Base-by-base conservation (phyloP, 2,329 filamentous ascomycete species). In the Ceratocystis lukuohia region DNA sequence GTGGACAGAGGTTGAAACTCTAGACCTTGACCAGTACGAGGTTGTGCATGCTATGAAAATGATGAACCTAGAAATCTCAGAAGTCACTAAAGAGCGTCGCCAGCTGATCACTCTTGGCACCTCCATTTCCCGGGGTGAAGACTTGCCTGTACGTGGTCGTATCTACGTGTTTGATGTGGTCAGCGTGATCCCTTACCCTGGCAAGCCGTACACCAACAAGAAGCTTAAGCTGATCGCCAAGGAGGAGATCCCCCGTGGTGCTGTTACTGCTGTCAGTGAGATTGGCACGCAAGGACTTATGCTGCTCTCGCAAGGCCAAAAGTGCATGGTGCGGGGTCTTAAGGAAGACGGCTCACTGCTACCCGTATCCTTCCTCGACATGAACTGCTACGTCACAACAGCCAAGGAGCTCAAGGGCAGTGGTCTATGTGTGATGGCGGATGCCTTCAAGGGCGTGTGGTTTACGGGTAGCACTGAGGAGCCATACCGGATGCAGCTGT, bases 401-500 rank as follows among this genome's bases (percentile, higher is more conserved):
- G 83, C 91, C 65, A 94, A 92, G 72, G 89, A 91, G 71, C 80
- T 99, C 20, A 85, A 86, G 2, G 85, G 88, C 1, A 95, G 91
- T 0, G 92, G 93, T 0, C 80, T 99, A 73, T 91, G 89, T 72
- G 80, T 96, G 10, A 86, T 96, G 77, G 89, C 89, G 0, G 94
- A 99, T 76, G 89, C 88, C 0, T 86, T 94, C 73, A 96, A 96
- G 77, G 94, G 94, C 0, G 80, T 97, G 1, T 97, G 94, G 91
- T 95, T 99, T 71, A 89, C 90, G 0, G 94, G 94, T 0, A 99
- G 96, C 73, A 94, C 89, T 7, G 93, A 99, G 76, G 94, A 97
- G 72, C 94, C 94, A 0, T 99, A 97, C 74, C 92, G 89, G 70
- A 91, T 99, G 85, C 88, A 91, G 69, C 82, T 96, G 2, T 91